Percentiles rank a stretch among this genome's conserved stretches.
phyloP scores from a whole-genome alignment of 108 stramenopile species.

The Cyclostephanos tholiformis region DNA sequence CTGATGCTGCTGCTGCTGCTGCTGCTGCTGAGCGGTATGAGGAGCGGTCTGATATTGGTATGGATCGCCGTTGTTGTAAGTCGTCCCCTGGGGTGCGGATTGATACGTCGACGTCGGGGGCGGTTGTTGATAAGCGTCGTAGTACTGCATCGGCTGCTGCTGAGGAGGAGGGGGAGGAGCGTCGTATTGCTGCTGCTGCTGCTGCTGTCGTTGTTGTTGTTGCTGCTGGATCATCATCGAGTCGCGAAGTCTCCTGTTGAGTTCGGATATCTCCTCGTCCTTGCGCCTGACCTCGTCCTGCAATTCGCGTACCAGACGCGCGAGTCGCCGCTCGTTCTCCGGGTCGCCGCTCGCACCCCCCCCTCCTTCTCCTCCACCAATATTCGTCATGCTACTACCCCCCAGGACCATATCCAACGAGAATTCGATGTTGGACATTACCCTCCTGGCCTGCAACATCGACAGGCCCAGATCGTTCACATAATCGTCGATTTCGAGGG shows the following conservation, averaged over 20 bases:
- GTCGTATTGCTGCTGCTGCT: background rate
- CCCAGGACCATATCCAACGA: conserved; percentile 1
- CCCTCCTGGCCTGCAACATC: conserved; percentile 41
- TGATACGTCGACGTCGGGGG: background rate
- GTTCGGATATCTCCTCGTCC: conserved; percentile 19
- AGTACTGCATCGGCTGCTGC: background rate
- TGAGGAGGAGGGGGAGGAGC: background rate
- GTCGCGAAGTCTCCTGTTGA: conserved; percentile 11
- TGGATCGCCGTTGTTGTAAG: background rate
- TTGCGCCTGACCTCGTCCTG: conserved; percentile 14
- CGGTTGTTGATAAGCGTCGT: background rate
- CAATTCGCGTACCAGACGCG: conserved; percentile 3
- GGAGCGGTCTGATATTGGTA: background rate
- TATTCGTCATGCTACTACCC: background rate
- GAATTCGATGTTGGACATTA: conserved; percentile 41
- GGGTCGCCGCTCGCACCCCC: background rate
- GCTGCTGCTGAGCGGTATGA: conserved; percentile 2
- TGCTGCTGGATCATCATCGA: conserved; percentile 8
- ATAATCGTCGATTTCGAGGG: conserved; percentile 28
- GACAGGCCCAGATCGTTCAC: conserved; percentile 42
- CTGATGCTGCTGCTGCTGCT: conserved; percentile 9
- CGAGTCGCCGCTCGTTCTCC: background rate
- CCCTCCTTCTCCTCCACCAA: conserved; percentile 25
- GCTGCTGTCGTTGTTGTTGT: background rate
- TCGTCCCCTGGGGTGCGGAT: background rate